Conservation (phyloP, 306 rosid genomes). For the Neltuma alba region DNA sequence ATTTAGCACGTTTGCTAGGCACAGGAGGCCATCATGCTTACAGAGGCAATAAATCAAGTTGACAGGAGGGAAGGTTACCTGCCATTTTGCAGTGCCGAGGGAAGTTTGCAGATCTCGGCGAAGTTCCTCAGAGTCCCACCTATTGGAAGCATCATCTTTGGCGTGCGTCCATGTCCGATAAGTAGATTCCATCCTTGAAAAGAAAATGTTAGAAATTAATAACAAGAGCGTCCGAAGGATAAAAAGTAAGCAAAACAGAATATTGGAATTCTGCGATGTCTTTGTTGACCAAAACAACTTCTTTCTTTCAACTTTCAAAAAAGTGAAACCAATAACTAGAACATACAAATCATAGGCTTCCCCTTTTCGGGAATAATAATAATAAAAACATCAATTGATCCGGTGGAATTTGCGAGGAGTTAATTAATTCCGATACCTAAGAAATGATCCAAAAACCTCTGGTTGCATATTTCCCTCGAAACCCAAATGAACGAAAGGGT, state of each 20-base stretch:
- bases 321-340: neutral
- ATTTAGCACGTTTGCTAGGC: neutral
- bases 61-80: constrained; percentile 51
- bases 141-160: constrained; percentile 52
- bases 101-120: constrained; percentile 79
- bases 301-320: neutral
- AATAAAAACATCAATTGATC: neutral
- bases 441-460: neutral
- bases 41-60: neutral
- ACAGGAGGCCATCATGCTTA: neutral
- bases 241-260: neutral
- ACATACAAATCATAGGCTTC: constrained; percentile 16
- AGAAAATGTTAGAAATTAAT: constrained; percentile 30
- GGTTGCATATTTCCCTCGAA: neutral
- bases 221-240: constrained; percentile 3
- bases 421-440: neutral
- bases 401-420: constrained; percentile 2
- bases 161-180: constrained; percentile 84
- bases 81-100: constrained; percentile 97
- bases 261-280: neutral
- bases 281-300: neutral
- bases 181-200: constrained; percentile 84
- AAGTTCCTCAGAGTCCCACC: constrained; percentile 73
- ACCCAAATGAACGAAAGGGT: neutral
- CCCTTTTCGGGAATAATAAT: neutral